A percentile compares a stretch with the other conserved stretches of the same genome.
These are phyloP conservation scores for Silene conica DNA, from an alignment of 148 eudicot genomes.

Conservation along the genomic window DNA sequence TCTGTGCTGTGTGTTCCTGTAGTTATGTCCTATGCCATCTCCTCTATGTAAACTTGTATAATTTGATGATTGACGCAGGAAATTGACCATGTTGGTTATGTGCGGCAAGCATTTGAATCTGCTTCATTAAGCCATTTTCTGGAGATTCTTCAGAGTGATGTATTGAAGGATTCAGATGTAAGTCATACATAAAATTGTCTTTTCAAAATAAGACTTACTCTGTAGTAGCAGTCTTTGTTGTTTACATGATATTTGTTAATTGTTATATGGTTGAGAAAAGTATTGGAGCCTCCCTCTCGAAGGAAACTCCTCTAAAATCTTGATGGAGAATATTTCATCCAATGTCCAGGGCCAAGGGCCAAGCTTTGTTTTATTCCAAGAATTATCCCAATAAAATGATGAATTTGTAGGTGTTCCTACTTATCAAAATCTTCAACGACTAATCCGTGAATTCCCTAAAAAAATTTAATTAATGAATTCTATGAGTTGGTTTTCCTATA, in stretches of 20 bases:
- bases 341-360: not conserved
- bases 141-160: conserved; percentile 72
- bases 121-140: conserved; percentile 60
- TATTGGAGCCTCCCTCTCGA: conserved; percentile 2
- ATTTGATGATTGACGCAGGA: conserved; percentile 50
- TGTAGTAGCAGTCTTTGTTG: not conserved
- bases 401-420: not conserved
- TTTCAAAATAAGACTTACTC: not conserved
- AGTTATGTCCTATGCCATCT: not conserved
- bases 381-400: not conserved
- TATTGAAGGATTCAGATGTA: conserved; percentile 79
- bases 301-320: conserved; percentile 1
- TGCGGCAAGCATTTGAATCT: conserved; percentile 85
- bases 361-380: not conserved
- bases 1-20: not conserved
- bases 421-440: not conserved
- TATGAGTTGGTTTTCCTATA: conserved; percentile 5
- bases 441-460: not conserved
- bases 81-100: conserved; percentile 82
- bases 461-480: not conserved
- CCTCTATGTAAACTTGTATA: not conserved
- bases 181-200: conserved; percentile 23
- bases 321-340: not conserved
- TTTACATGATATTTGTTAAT: not conserved
- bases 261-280: not conserved